Base-by-base conservation (phyloP, 257 asterid genomes). In the Avicennia marina region DNA sequence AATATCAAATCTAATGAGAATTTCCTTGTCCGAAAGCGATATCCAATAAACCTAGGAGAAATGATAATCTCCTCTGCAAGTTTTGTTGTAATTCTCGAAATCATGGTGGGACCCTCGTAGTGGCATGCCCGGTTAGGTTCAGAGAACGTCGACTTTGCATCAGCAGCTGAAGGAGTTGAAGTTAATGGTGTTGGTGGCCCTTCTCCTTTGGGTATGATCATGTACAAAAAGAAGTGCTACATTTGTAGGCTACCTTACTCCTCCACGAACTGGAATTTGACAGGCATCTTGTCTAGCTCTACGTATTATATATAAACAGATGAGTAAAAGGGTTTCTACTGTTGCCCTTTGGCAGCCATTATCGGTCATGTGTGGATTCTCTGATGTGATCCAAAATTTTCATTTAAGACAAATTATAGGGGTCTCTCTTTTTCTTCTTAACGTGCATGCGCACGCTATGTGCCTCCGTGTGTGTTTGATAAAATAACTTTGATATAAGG, bases 371-470 rank as follows among this genome's bases (percentile, higher is more conserved):
- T n/a, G n/a, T n/a, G n/a, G n/a, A n/a, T n/a, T n/a, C n/a, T n/a
- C n/a, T n/a, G n/a, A n/a, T n/a, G n/a, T n/a, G n/a, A n/a, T n/a
- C n/a, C n/a, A n/a, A n/a, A n/a, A n/a, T n/a, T n/a, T n/a, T n/a
- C n/a, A n/a, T n/a, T n/a, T n/a, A n/a, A n/a, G n/a, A n/a, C n/a
- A n/a, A n/a, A n/a, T n/a, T n/a, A n/a, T 18, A 7, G 40, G 63
- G 53, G 26, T 51, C 38, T 45, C 36, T 27, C 45, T 56, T 42
- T 17, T 45, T 32, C 56, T 46, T 12, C 41, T 27, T 42, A 31
- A 24, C 42, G 9, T 21, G 69, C 69, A 62, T 59, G 56, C 76
- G 71, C 71, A 53, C 58, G 70, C 74, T 32, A n/a, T 60, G 1
- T 38, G 44, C 21, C n/a, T 40, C 13, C 34, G 0, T 9, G 0